Conservation (phyloP, 805 yeast species). For the Lachancea sp. region DNA sequence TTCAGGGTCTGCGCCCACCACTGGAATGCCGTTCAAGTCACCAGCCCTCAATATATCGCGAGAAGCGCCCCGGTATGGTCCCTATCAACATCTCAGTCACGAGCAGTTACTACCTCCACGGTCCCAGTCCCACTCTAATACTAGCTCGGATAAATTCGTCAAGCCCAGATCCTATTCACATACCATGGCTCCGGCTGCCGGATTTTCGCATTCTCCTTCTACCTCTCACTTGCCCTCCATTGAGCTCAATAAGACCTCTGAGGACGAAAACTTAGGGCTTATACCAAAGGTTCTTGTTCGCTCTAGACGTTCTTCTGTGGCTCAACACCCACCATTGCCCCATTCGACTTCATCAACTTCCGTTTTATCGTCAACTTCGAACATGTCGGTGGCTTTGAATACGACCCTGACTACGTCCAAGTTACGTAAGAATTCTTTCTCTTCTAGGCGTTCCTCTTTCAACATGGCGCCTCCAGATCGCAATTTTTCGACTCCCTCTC, state of each 20-base stretch:
- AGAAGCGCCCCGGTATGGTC: background rate
- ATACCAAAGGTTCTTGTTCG: constrained; percentile 33
- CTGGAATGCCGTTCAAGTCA: background rate
- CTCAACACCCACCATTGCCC: constrained; percentile 7
- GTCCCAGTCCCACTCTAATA: background rate
- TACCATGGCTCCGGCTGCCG: constrained; percentile 11
- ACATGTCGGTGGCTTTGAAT: constrained; percentile 18
- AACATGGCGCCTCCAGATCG: constrained; percentile 19
- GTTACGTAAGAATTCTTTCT: constrained; percentile 31
- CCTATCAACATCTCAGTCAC: background rate
- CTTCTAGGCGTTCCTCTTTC: constrained; percentile 29
- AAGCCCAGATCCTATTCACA: constrained; percentile 31
- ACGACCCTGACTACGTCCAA: constrained; percentile 24
- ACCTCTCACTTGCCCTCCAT: constrained; percentile 1
- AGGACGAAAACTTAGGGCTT: constrained; percentile 30
- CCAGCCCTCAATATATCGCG: background rate
- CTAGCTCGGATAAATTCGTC: constrained; percentile 18
- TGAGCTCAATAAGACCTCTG: constrained; percentile 8
- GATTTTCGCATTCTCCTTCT: constrained; percentile 3
- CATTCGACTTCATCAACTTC: constrained; percentile 1
- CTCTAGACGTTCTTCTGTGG: constrained; percentile 22
- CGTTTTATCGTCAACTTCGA: background rate
- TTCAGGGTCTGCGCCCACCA: background rate
- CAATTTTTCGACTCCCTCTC: constrained; percentile 18
- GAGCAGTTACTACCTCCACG: background rate